Evolutionary conservation across 352 stramenopile genomes (phyloP), one percentile per base, ranked within the genome.

Genomic region (Elongisporangium undulatum): DNA sequence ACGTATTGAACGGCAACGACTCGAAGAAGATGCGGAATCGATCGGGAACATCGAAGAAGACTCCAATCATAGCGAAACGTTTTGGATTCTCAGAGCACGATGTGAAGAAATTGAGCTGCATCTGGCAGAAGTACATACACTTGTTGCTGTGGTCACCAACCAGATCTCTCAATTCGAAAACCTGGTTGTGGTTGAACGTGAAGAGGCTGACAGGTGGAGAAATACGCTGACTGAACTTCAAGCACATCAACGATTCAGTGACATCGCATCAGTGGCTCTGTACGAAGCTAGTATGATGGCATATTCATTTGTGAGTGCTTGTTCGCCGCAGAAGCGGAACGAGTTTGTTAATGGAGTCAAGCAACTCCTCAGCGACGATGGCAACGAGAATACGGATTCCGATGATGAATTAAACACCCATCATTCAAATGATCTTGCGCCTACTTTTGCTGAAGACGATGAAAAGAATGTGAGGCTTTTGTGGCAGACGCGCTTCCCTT

Each of bases 401-500:
- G 58, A 53, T 22, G 21, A 39, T 21, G 29, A 45, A 16, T 22
- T 48, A 2, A 10, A 8, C n/a, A 39, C 10, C 21, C n/a, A 45
- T 9, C 16, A 45, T 17, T 45, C 12, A 17, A 16, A 45, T 12
- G 5, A 45, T 5, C 16, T 12, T 45, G 10, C 13, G 13, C 12
- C 9, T 45, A 17, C 0, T 45, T 45, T 45, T 45, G 13, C 34
- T 45, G 34, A 45, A 45, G 34, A 17, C 13, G 34, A 45, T 8
- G 10, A 45, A 45, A 45, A 45, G 4, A 45, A 1, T 1, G 48
- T 39, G 2, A 51, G 41, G 1, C 56, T 74, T 9, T 55, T 89
- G n/a, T 85, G 78, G 71, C 55, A 53, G 5, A 54, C 66, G 5
- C 53, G 69, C 6, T 85, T 86, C 19, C 61, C 66, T 1, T 77